phyloP scores from a whole-genome alignment of 2,329 filamentous ascomycete genomes.

The Pseudogymnoascus sp. region DNA sequence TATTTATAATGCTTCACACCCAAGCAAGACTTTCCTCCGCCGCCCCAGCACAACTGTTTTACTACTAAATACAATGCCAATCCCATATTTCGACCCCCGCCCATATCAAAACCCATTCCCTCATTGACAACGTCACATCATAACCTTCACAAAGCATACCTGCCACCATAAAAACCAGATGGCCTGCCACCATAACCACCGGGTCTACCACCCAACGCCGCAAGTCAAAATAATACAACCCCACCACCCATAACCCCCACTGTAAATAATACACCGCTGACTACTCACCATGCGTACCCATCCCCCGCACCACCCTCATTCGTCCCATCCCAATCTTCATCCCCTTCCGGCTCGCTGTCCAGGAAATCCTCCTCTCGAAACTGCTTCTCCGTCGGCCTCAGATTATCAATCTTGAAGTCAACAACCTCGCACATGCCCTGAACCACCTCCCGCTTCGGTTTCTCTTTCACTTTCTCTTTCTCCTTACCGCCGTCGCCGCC shows the following conservation, averaged over 20 bases:
- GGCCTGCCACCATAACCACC: neutral
- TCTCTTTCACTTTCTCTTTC: slow-evolving; percentile 29
- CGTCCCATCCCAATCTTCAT: slow-evolving; percentile 42
- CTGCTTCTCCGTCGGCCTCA: slow-evolving; percentile 62
- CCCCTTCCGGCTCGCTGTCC: slow-evolving; percentile 49
- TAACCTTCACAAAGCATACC: neutral
- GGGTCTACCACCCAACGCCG: neutral
- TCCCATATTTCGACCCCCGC: neutral
- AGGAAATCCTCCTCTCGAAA: slow-evolving; percentile 69
- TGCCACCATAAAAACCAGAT: neutral
- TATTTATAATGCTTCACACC: neutral
- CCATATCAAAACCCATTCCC: neutral
- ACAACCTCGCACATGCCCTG: slow-evolving; percentile 68
- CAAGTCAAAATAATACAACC: neutral
- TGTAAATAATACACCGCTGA: neutral
- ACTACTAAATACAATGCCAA: neutral
- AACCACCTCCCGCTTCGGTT: slow-evolving; percentile 34
- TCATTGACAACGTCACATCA: neutral
- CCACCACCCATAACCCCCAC: neutral
- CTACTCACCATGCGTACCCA: slow-evolving; percentile 13
- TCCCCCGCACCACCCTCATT: neutral
- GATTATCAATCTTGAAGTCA: slow-evolving; percentile 68
- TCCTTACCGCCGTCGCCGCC: slow-evolving; percentile 18
- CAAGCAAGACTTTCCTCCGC: neutral
- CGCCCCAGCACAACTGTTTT: neutral